Percentiles rank a stretch among this genome's conserved stretches.
Conservation (phyloP, 352 stramenopile species). For the Phytophthora cajani region DNA sequence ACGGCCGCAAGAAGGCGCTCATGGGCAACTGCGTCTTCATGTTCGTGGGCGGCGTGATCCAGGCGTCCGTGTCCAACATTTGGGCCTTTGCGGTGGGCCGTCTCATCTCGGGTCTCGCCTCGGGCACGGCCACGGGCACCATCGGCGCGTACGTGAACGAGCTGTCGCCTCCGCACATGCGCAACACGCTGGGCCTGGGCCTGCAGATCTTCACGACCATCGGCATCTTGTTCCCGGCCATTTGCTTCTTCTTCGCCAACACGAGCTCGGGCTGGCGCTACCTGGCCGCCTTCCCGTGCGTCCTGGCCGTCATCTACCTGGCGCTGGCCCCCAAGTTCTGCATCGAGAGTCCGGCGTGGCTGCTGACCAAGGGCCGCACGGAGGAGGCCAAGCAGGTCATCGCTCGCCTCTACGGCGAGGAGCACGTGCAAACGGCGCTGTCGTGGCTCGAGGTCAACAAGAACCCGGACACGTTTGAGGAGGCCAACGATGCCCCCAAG, state of each 20-base stretch:
- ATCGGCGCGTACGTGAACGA: slow-evolving; percentile 40
- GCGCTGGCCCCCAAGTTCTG: slow-evolving; percentile 26
- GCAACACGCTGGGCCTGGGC: slow-evolving; percentile 44
- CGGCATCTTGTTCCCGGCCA: slow-evolving; percentile 38
- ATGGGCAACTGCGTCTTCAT: slow-evolving; percentile 47
- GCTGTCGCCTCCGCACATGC: slow-evolving; percentile 34
- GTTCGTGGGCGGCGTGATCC: slow-evolving; percentile 38
- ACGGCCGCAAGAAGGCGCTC: slow-evolving; percentile 27
- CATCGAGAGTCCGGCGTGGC: slow-evolving; percentile 38
- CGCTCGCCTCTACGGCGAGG: slow-evolving; percentile 40
- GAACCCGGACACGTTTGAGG: slow-evolving; percentile 7
- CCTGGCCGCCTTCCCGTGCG: slow-evolving; percentile 23
- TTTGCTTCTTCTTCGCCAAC: slow-evolving; percentile 33
- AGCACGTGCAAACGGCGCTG: slow-evolving; percentile 36
- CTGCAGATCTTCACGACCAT: slow-evolving; percentile 52
- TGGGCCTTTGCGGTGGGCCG: slow-evolving; percentile 29
- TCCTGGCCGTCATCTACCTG: slow-evolving; percentile 24
- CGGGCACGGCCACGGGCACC: slow-evolving; percentile 47
- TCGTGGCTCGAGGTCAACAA: slow-evolving; percentile 38
- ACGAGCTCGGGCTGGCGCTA: slow-evolving; percentile 34
- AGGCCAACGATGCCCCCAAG: slow-evolving; percentile 14
- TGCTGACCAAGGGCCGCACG: slow-evolving; percentile 48
- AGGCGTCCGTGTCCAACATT: slow-evolving; percentile 22
- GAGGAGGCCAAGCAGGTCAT: slow-evolving; percentile 35
- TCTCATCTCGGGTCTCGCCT: slow-evolving; percentile 41